Evolutionary conservation across 306 rosid genomes (phyloP).

Genomic region (Gastrolobium villosum): DNA sequence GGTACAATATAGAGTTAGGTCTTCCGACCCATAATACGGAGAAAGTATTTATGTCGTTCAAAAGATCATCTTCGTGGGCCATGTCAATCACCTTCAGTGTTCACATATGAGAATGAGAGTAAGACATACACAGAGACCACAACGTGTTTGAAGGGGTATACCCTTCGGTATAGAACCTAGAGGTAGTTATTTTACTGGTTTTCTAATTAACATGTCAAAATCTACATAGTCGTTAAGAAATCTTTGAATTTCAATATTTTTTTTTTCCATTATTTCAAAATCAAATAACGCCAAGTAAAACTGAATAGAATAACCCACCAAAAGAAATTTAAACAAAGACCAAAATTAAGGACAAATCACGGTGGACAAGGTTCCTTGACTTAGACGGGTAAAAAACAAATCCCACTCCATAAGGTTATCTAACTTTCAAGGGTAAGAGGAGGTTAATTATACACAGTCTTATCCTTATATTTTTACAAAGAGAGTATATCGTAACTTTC

Average conservation of each 20-base stretch:
- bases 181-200: slow-evolving; percentile 45
- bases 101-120: slow-evolving; percentile 29
- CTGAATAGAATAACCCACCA: slow-evolving; percentile 47
- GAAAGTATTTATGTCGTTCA: slow-evolving; percentile 39
- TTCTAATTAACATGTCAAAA: neutral
- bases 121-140: neutral
- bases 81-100: slow-evolving; percentile 5
- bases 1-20: neutral
- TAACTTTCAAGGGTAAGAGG: too few relatives aligned
- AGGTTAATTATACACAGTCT: too few relatives aligned
- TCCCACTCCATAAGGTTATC: too few relatives aligned
- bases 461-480: too few relatives aligned
- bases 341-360: neutral
- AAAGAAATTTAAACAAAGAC: slow-evolving; percentile 1
- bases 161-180: slow-evolving; percentile 41
- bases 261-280: slow-evolving; percentile 40
- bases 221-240: slow-evolving; percentile 15
- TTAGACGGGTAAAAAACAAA: too few relatives aligned
- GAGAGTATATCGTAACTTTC: too few relatives aligned
- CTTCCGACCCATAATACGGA: slow-evolving; percentile 45
- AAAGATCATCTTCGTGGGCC: slow-evolving; percentile 25
- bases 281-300: slow-evolving; percentile 42
- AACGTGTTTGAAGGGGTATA: slow-evolving; percentile 52
- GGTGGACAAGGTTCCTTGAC: too few relatives aligned
- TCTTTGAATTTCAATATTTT: slow-evolving; percentile 48